A percentile compares a stretch with the other conserved stretches of the same genome.
Conservation (phyloP, 2,329 filamentous ascomycete species). For the Penicillium sp. region DNA sequence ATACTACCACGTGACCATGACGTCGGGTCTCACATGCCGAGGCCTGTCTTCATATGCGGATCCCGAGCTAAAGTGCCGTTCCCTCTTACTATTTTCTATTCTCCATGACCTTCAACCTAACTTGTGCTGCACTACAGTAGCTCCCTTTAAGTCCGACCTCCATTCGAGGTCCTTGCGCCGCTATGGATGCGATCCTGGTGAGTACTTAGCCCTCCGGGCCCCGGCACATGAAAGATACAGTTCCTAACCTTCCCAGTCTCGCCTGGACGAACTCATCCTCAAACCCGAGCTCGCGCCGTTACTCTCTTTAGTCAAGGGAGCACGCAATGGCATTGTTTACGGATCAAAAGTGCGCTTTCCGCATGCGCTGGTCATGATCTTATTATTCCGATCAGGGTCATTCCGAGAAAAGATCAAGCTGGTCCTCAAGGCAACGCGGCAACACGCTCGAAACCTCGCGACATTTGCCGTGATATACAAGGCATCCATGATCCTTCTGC, state of each 20-base stretch:
- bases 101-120: slow-evolving; percentile 10
- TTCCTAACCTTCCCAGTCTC: slow-evolving; percentile 47
- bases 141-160: slow-evolving; percentile 14
- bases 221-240: slow-evolving; percentile 9
- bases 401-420: slow-evolving; percentile 71
- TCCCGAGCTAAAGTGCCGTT: slow-evolving; percentile 29
- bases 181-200: slow-evolving; percentile 37
- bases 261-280: slow-evolving; percentile 69
- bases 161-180: slow-evolving; percentile 28
- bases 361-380: slow-evolving; percentile 96
- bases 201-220: slow-evolving; percentile 1
- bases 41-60: slow-evolving; percentile 26
- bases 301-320: slow-evolving; percentile 80
- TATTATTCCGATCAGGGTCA: slow-evolving; percentile 88
- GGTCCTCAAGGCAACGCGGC: slow-evolving; percentile 78
- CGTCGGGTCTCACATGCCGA: slow-evolving; percentile 40
- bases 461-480: slow-evolving; percentile 93
- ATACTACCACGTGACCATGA: slow-evolving; percentile 32
- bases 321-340: slow-evolving; percentile 95
- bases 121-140: slow-evolving; percentile 13
- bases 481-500: slow-evolving; percentile 67
- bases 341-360: slow-evolving; percentile 97
- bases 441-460: slow-evolving; percentile 86
- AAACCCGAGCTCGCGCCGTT: slow-evolving; percentile 81
- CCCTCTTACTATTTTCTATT: slow-evolving; percentile 15